Base-by-base conservation (phyloP, 1,139 yeast species). In the Kodamaea suecica region DNA sequence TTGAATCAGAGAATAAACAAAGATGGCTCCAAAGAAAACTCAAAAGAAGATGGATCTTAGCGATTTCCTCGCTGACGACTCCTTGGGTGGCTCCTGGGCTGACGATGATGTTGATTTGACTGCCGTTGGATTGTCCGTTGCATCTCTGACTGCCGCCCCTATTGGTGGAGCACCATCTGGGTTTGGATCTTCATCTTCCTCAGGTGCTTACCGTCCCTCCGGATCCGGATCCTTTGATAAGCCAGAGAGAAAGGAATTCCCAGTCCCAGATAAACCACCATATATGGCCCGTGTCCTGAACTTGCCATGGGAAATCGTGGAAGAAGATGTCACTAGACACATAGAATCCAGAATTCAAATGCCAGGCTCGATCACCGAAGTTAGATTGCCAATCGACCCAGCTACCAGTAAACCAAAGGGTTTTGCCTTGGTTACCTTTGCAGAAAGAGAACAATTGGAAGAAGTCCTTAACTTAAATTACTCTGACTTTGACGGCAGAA, bases 251-350 rank as follows among this genome's bases (percentile, higher is more conserved):
- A 75, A 71, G 44, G 92, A 81, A 53, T 84, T 66, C 52, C 95
- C 95, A 30, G 72, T 94, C 43, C 99, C 99, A 32, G 95, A 88
- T 52, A 73, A 68, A 37, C 90, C 97, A 20, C 99, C 99, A 37
- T 94, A 65, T 71, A 84, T 86, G 53, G 97, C 96, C 14, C 78
- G 88, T 61, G 73, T 92, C 49, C 78, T 80, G 55, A 88, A 90
- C 63, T 76, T 94, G 56, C 88, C 96, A 40, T 85, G 87, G 81
- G 92, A 84, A 45, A 75, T 78, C 30, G 63, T 70, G 38, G 96
- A 90, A 58, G 78, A 70, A 24, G 77, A 70, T 30, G 70, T 92
- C 42, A 67, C 63, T 36, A 77, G 76, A 31, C 84, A 85, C 67
- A 79, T 90, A 43, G 82, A 77, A 49, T 77, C 74, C 53, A 76